phyloP scores from a whole-genome alignment of 148 eudicot species.

The Hydrangea macrophylla region DNA sequence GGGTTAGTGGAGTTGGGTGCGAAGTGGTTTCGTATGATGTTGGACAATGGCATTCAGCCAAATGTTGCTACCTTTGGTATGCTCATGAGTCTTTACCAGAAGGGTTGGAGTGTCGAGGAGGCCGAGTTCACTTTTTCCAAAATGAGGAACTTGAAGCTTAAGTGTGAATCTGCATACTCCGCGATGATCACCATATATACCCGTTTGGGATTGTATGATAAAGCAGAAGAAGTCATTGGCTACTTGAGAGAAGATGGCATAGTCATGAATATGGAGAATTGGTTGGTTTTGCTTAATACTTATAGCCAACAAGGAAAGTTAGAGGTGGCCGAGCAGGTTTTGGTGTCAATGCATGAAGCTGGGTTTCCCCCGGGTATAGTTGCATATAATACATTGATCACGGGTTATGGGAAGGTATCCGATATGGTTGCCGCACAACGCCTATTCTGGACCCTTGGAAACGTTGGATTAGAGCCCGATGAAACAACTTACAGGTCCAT shows the following conservation, averaged over 20 bases:
- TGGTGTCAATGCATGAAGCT: constrained; percentile 53
- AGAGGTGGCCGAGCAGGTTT: constrained; percentile 52
- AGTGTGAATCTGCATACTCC: constrained; percentile 80
- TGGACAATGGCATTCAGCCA: constrained; percentile 65
- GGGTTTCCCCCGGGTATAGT: constrained; percentile 68
- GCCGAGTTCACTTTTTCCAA: constrained; percentile 67
- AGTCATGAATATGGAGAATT: constrained; percentile 62
- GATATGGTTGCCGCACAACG: constrained; percentile 62
- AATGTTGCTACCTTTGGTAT: constrained; percentile 93
- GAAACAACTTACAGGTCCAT: constrained; percentile 90
- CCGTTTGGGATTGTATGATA: constrained; percentile 61
- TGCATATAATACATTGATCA: constrained; percentile 75
- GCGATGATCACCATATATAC: constrained; percentile 90
- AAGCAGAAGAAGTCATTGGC: constrained; percentile 67
- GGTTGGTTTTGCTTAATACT: constrained; percentile 84
- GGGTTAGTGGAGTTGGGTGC: constrained; percentile 61
- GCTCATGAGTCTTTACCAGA: constrained; percentile 81
- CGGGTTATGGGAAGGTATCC: constrained; percentile 80
- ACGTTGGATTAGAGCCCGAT: constrained; percentile 63
- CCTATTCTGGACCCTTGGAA: constrained; percentile 38
- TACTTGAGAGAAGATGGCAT: constrained; percentile 58
- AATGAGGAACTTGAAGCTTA: constrained; percentile 54
- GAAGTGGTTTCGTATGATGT: constrained; percentile 75
- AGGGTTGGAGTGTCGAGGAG: constrained; percentile 68
- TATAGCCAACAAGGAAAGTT: constrained; percentile 91